Evolutionary conservation across 352 stramenopile species (phyloP).

Genomic region (Globisporangium takayamanum): DNA sequence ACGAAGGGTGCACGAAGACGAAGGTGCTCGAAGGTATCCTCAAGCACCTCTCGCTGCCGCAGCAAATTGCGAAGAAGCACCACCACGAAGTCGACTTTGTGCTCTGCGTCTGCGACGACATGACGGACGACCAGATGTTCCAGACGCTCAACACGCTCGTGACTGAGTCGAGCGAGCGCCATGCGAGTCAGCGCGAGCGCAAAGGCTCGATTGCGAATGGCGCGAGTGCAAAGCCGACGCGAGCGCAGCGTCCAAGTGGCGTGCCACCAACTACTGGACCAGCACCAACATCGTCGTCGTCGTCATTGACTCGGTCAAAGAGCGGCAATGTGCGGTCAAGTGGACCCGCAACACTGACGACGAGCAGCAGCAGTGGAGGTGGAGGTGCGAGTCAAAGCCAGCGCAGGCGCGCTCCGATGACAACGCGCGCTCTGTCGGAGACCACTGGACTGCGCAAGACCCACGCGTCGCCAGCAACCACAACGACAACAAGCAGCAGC

Average conservation of each 20-base stretch:
- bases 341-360: too few relatives aligned
- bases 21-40: slow-evolving; percentile 70
- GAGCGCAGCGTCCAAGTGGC: slow-evolving; percentile 12
- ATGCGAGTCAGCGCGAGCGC: slow-evolving; percentile 39
- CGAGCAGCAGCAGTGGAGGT: too few relatives aligned
- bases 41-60: slow-evolving; percentile 58
- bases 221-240: slow-evolving; percentile 15
- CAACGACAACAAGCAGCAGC: slow-evolving; percentile 8
- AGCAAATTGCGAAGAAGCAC: slow-evolving; percentile 62
- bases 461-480: slow-evolving; percentile 2
- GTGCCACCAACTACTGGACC: slow-evolving; percentile 3
- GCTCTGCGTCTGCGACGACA: slow-evolving; percentile 84
- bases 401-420: too few relatives aligned
- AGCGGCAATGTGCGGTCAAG: too few relatives aligned
- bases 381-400: neutral
- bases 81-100: slow-evolving; percentile 82
- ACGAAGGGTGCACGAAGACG: slow-evolving; percentile 74
- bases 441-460: slow-evolving; percentile 9
- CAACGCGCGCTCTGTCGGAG: slow-evolving; percentile 1
- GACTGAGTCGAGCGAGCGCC: slow-evolving; percentile 64
- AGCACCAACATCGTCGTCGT: slow-evolving; percentile 2
- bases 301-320: too few relatives aligned
- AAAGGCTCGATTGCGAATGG: slow-evolving; percentile 24
- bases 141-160: slow-evolving; percentile 77
- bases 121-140: slow-evolving; percentile 89